Evolutionary conservation across 2,329 filamentous ascomycete species (phyloP).

Genomic region (Epichloe sylvatica): DNA sequence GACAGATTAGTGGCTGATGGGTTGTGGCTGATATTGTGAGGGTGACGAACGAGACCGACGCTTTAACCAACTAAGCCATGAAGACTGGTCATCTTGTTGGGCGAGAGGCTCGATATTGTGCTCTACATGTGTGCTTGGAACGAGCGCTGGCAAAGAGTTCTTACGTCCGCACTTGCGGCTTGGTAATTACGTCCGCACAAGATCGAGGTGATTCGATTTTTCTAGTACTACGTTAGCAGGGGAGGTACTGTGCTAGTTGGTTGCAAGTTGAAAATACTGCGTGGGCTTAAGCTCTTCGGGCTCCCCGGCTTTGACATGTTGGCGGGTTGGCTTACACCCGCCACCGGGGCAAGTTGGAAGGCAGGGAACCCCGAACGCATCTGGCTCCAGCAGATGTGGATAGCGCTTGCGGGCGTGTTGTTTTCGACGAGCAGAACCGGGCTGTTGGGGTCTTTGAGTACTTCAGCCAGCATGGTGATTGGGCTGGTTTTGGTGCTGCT

Average conservation of each 20-base stretch:
- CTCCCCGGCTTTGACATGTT: too few species aligned
- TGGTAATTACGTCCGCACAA: too few species aligned
- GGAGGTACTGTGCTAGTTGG: too few species aligned
- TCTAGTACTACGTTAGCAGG: too few species aligned
- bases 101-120: rapidly evolving
- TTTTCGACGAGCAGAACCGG: background rate
- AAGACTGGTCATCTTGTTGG: constrained; percentile 7
- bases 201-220: too few species aligned
- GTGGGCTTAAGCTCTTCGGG: too few species aligned
- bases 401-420: background rate
- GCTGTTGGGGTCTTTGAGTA: background rate
- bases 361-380: background rate
- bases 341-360: background rate
- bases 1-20: background rate
- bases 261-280: too few species aligned
- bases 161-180: too few species aligned
- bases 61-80: constrained; percentile 16
- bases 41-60: constrained; percentile 12
- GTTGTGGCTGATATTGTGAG: rapidly evolving
- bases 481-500: background rate
- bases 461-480: background rate
- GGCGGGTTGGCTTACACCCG: too few species aligned
- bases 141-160: too few species aligned
- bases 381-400: background rate
- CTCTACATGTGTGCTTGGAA: rapidly evolving